phyloP scores from a whole-genome alignment of 2,329 filamentous ascomycete species.

The Parastagonospora avenae region DNA sequence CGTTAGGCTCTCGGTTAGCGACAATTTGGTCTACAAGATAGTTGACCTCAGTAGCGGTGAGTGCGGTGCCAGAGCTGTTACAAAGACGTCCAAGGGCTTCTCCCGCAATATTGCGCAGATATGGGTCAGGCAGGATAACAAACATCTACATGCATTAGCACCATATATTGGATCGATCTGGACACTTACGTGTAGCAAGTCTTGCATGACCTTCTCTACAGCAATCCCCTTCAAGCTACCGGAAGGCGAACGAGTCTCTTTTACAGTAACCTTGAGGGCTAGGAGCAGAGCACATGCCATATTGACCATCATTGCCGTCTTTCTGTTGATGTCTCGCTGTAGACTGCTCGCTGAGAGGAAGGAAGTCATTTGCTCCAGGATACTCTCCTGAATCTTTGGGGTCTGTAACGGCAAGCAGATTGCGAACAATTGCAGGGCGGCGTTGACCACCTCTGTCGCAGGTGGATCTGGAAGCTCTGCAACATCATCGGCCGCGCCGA shows the following conservation, averaged over 20 bases:
- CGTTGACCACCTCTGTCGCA: slow-evolving; percentile 90
- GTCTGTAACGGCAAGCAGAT: slow-evolving; percentile 88
- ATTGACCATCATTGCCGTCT: slow-evolving; percentile 89
- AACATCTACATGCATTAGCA: slow-evolving; percentile 59
- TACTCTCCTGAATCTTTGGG: slow-evolving; percentile 91
- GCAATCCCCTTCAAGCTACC: slow-evolving; percentile 76
- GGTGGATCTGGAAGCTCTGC: slow-evolving; percentile 72
- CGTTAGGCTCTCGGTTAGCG: slow-evolving; percentile 88
- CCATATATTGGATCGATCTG: background rate
- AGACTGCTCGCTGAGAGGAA: slow-evolving; percentile 81
- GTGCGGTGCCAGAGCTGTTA: slow-evolving; percentile 80
- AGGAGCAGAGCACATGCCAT: slow-evolving; percentile 80
- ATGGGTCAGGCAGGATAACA: slow-evolving; percentile 81
- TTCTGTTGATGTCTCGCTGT: slow-evolving; percentile 84
- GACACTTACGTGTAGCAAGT: slow-evolving; percentile 74
- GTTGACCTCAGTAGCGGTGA: slow-evolving; percentile 89
- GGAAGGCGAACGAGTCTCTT: slow-evolving; percentile 73
- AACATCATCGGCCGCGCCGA: slow-evolving; percentile 58
- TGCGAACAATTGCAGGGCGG: slow-evolving; percentile 90
- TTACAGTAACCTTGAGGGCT: slow-evolving; percentile 81
- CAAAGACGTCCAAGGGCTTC: slow-evolving; percentile 86
- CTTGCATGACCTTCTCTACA: slow-evolving; percentile 73
- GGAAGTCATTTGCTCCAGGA: slow-evolving; percentile 89
- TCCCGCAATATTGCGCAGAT: slow-evolving; percentile 83
- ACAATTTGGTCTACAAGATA: slow-evolving; percentile 93